Percentiles rank a stretch among this genome's conserved stretches.
Evolutionary conservation across 1,284 basidiomycete genomes (phyloP).

Genomic region (Rhodotorula sp.): DNA sequence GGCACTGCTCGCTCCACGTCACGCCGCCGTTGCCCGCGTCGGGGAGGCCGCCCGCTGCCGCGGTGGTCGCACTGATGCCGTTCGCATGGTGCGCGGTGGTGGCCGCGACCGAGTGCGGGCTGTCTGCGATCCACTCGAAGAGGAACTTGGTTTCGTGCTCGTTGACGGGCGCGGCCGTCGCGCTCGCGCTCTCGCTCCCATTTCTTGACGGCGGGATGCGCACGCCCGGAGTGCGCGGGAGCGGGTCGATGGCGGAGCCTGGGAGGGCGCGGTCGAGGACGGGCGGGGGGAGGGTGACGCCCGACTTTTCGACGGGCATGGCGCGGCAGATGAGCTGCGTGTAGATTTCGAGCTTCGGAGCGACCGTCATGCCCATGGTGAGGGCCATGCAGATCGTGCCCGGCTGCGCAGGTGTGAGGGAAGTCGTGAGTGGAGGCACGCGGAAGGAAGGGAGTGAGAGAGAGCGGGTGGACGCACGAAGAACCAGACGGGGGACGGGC

Average conservation of each 20-base stretch:
- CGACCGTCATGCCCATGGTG: constrained; percentile 34
- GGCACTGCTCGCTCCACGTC: constrained; percentile 31
- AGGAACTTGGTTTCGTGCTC: neutral
- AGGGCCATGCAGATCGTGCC: constrained; percentile 37
- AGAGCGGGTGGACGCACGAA: constrained; percentile 9
- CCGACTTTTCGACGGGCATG: constrained; percentile 8
- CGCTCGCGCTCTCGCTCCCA: neutral
- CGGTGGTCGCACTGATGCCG: too few relatives aligned
- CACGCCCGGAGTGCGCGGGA: neutral
- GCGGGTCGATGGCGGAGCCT: neutral
- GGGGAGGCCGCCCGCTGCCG: neutral
- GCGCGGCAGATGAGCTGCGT: constrained; percentile 38
- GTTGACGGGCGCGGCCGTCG: neutral
- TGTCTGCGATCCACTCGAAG: neutral
- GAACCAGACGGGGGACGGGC: constrained; percentile 36
- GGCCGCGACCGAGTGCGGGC: neutral
- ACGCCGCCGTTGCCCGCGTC: neutral
- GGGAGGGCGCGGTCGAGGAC: neutral
- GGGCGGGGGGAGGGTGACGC: constrained; percentile 24
- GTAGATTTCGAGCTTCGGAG: constrained; percentile 41
- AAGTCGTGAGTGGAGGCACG: neutral
- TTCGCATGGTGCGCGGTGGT: neutral
- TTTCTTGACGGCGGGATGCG: neutral
- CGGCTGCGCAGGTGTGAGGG: neutral
- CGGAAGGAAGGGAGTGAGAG: neutral